Evolutionary conservation across 257 asterid species (phyloP), one percentile per base, ranked within the genome.

Genomic region (Paraleonurus japonicus): DNA sequence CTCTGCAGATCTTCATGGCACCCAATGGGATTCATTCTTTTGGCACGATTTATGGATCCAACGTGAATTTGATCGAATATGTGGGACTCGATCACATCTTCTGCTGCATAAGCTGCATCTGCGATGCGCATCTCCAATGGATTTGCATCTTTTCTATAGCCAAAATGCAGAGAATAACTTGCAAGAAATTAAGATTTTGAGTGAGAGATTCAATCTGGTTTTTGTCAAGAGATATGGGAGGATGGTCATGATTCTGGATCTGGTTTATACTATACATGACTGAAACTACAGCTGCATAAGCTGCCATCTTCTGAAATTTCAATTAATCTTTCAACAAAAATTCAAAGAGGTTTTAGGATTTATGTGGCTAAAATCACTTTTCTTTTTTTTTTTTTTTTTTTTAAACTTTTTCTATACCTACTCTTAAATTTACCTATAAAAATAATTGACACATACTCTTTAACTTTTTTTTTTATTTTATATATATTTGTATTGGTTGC

Each of bases 261-360:
- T 45, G 28, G 6, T 75, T 22, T 5, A 59, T 32, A 28, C 33
- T 65, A 54, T 54, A 20, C 28, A 1, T 55, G 0, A 55, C 5
- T 0, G 72, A 65, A 55, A n/a, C 45, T 1, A 64, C 9, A 65
- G 78, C 78, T 54, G 60, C 78, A 54, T 65, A 73, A 32, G 76
- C 65, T 0, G 65, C 72, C 72, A 64, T 73, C n/a, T 28, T 28
- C 33, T 3, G 5, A 4, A 1, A 32, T 4, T 32, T 32, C 7
- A 4, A 32, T 32, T 32, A 4, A 4, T 4, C 37, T 32, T 30
- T 30, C 3, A 30, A 30, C 5, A 6, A 28, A 3, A n/a, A n/a
- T n/a, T n/a, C n/a, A n/a, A n/a, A n/a, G n/a, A n/a, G n/a, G n/a
- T n/a, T n/a, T n/a, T n/a, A n/a, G n/a, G n/a, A n/a, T n/a, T n/a